Base-by-base conservation (phyloP, 1,284 basidiomycete genomes). In the Cryptococcus sp. region DNA sequence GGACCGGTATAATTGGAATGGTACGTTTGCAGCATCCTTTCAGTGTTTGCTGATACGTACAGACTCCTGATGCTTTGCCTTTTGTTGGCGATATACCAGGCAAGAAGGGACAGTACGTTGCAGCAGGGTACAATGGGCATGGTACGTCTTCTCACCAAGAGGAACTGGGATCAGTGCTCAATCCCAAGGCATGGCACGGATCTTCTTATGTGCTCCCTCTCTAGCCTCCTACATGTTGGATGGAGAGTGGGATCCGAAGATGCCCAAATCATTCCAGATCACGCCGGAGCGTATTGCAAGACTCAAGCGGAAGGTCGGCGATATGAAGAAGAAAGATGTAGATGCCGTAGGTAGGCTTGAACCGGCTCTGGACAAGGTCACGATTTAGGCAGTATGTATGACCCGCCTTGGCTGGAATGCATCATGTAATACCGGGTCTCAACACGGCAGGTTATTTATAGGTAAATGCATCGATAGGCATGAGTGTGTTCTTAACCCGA, bases 41-140 rank as follows among this genome's bases (percentile, higher is more conserved):
- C 14, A 4, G 21, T n/a, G 36, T 11, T 7, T n/a, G n/a, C n/a
- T n/a, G n/a, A n/a, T n/a, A n/a, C n/a, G n/a, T n/a, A n/a, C 46
- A 63, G 57, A 70, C 67, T 13, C 66, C 65, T 16, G 70, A 72
- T 40, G 55, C 55, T 1, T 63, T 70, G 4, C 69, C 66, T 13
- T 60, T 71, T 21, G 53, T 74, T 19, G 72, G 72, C 0, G 49
- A 54, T 1, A 49, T 71, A 24, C 69, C 66, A 2, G 61, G 56
- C 5, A 61, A 60, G 49, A 32, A 47, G 7, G 67, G 69, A n/a
- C 68, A 70, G 46, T 73, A 53, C 41, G 52, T 66, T 25, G 63
- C 60, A 0, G 68, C 62, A 1, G 69, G 70, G 1, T 70, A 64
- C 54, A 69, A 70, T 28, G 70, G 70, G 1, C 69, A 73, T 48